Conservation (phyloP, 1,139 yeast genomes). For the Magnusiomyces suaveolens region DNA sequence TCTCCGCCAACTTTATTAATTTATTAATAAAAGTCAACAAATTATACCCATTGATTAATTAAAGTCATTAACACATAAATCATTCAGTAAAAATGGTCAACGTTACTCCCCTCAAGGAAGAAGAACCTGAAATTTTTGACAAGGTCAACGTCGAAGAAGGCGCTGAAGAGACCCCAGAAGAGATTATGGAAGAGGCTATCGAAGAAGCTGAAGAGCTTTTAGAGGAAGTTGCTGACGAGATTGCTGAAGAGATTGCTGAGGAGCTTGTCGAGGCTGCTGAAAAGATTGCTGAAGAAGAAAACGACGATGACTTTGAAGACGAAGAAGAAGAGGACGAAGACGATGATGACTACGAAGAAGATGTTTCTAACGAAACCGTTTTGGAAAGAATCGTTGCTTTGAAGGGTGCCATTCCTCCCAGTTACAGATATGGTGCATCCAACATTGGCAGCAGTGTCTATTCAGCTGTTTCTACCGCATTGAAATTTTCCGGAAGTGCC, state of each 20-base stretch:
- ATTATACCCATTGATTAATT: too few relatives aligned
- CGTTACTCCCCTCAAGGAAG: conserved; percentile 53
- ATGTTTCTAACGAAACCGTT: conserved; percentile 70
- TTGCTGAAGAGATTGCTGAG: conserved; percentile 6
- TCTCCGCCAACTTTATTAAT: too few relatives aligned
- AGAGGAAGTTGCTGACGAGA: not conserved
- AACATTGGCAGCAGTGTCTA: conserved; percentile 27
- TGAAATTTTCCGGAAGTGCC: conserved; percentile 57
- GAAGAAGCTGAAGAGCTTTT: conserved; percentile 4
- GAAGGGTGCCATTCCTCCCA: conserved; percentile 85
- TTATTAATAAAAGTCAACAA: too few relatives aligned
- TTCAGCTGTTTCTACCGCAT: conserved; percentile 32
- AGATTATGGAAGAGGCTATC: conserved; percentile 8
- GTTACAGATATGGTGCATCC: conserved; percentile 52
- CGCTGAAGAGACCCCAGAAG: conserved; percentile 4
- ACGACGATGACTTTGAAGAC: conserved; percentile 13
- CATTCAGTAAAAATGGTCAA: conserved; percentile 47
- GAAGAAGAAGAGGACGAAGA: conserved; percentile 40
- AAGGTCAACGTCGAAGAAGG: not conserved
- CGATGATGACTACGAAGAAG: conserved; percentile 65
- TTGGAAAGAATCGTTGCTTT: conserved; percentile 82
- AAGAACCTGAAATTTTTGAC: conserved; percentile 15
- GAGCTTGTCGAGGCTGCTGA: conserved; percentile 11
- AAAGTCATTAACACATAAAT: not conserved
- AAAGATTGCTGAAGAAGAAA: conserved; percentile 10